These are phyloP conservation scores for Drechslera avenae DNA, from an alignment of 2,329 filamentous ascomycete genomes.

Conservation along the genomic window DNA sequence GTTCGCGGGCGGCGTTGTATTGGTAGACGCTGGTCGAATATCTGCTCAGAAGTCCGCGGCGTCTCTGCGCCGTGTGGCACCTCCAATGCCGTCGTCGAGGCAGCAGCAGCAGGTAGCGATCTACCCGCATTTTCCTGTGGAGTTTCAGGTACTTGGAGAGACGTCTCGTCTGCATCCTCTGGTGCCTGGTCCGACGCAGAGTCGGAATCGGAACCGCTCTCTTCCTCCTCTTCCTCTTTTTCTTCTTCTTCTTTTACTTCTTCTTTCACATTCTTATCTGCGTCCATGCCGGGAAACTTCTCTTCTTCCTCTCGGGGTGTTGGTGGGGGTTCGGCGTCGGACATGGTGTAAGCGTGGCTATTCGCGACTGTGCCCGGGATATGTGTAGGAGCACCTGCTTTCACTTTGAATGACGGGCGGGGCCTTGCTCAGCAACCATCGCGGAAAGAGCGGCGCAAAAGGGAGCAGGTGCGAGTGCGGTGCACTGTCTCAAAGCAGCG, in stretches of 20 bases:
- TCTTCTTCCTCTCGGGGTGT: slow-evolving; percentile 14
- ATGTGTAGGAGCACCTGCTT: slow-evolving; percentile 3
- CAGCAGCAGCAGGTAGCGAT: slow-evolving; percentile 24
- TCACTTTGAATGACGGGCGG: slow-evolving; percentile 27
- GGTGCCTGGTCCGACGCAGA: slow-evolving; percentile 19
- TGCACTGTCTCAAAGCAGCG: slow-evolving; percentile 11
- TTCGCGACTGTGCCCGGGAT: slow-evolving; percentile 18
- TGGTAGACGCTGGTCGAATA: slow-evolving; percentile 43
- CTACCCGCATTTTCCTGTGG: slow-evolving; percentile 24
- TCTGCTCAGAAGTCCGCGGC: slow-evolving; percentile 41
- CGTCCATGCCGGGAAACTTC: background rate
- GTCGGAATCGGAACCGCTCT: slow-evolving; percentile 23
- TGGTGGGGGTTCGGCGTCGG: slow-evolving; percentile 36
- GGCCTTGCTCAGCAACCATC: slow-evolving; percentile 31
- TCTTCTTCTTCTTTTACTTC: slow-evolving; percentile 2
- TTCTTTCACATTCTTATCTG: background rate
- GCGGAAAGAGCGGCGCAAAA: slow-evolving; percentile 22
- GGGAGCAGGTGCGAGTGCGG: slow-evolving; percentile 7
- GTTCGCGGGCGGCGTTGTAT: slow-evolving; percentile 55
- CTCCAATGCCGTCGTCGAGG: slow-evolving; percentile 28
- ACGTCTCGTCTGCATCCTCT: slow-evolving; percentile 15
- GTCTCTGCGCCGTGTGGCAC: slow-evolving; percentile 35
- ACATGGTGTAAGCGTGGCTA: slow-evolving; percentile 36
- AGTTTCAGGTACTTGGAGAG: slow-evolving; percentile 19
- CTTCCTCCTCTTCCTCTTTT: slow-evolving; percentile 16